phyloP scores from a whole-genome alignment of 805 yeast species.

The Kodamaea kaohsiungensis region DNA sequence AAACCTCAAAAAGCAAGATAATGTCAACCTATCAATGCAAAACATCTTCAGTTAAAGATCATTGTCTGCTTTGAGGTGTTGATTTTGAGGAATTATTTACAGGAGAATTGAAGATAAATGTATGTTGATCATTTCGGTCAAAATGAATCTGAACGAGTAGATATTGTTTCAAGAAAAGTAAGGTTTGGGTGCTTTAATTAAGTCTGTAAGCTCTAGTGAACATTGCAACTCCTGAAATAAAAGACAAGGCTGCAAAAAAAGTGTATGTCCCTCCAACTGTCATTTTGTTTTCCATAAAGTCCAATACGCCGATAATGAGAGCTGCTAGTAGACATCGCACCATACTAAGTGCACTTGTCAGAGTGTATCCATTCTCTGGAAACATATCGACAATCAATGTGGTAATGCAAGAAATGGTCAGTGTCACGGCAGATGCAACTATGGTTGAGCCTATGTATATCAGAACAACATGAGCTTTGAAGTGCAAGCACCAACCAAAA shows the following conservation, averaged over 20 bases:
- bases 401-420: conserved; percentile 55
- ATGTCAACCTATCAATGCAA: too few relatives aligned
- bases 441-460: conserved; percentile 60
- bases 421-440: conserved; percentile 56
- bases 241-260: conserved; percentile 56
- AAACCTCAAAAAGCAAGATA: too few relatives aligned
- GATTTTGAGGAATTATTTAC: too few relatives aligned
- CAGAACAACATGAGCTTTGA: conserved; percentile 47
- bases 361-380: conserved; percentile 69
- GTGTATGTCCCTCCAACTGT: conserved; percentile 76
- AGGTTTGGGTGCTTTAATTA: background rate
- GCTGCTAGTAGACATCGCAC: conserved; percentile 76
- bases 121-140: too few relatives aligned
- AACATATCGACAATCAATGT: conserved; percentile 73
- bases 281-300: conserved; percentile 56
- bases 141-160: too few relatives aligned
- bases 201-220: conserved; percentile 19
- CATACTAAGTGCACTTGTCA: conserved; percentile 70
- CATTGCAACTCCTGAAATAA: background rate
- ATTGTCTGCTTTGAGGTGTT: too few relatives aligned
- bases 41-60: too few relatives aligned
- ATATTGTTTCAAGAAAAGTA: too few relatives aligned
- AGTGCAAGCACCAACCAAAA: conserved; percentile 74
- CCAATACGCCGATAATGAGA: conserved; percentile 63
- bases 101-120: too few relatives aligned